phyloP scores from a whole-genome alignment of 2,329 filamentous ascomycete genomes.

The Dactylellina sp. region DNA sequence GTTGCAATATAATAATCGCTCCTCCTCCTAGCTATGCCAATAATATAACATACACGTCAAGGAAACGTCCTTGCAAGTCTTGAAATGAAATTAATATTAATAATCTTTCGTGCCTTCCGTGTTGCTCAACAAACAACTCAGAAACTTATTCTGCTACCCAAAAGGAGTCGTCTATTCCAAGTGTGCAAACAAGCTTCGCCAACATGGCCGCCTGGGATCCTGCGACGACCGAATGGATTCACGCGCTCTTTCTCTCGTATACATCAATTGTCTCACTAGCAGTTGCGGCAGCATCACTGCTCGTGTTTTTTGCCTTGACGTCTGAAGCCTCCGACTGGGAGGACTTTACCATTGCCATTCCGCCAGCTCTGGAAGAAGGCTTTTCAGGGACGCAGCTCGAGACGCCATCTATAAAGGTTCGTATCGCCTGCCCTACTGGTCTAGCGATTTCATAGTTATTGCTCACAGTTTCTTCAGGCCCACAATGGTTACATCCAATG shows the following conservation, averaged over 20 bases:
- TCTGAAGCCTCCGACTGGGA: constrained; percentile 41
- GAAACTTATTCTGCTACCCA: background rate
- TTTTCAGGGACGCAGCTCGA: constrained; percentile 38
- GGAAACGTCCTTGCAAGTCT: too few relatives aligned
- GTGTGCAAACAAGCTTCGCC: background rate
- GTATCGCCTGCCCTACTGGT: background rate
- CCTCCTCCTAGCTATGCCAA: too few relatives aligned
- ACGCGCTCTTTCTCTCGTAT: constrained; percentile 11
- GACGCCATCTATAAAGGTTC: constrained; percentile 31
- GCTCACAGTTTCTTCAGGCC: constrained; percentile 12
- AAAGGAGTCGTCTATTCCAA: background rate
- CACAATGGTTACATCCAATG: constrained; percentile 65
- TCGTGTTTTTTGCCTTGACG: constrained; percentile 25
- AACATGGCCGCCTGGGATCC: constrained; percentile 17
- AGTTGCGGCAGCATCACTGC: constrained; percentile 15
- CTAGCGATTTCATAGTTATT: background rate
- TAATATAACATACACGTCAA: too few relatives aligned
- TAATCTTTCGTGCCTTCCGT: too few relatives aligned
- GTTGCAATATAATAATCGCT: too few relatives aligned
- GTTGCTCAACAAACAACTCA: too few relatives aligned
- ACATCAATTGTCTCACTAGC: constrained; percentile 31
- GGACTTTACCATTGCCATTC: constrained; percentile 32
- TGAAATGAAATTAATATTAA: too few relatives aligned
- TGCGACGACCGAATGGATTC: constrained; percentile 25
- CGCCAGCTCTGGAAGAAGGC: constrained; percentile 35